phyloP scores from a whole-genome alignment of 768 basidiomycete species.

The Boletus reticuloceps region DNA sequence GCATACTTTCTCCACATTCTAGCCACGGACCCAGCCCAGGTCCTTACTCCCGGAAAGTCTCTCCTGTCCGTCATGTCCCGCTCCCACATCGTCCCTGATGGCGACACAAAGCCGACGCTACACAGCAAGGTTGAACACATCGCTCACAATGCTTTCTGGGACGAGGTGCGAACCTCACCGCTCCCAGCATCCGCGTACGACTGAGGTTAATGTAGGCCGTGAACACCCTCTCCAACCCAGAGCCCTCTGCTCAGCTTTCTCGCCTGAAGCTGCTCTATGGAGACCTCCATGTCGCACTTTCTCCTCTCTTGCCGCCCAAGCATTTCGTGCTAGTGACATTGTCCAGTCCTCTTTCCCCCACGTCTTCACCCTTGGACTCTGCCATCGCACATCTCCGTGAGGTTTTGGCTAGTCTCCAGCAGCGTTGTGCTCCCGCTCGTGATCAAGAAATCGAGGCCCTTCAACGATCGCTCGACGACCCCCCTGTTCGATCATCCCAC shows the following conservation, averaged over 20 bases:
- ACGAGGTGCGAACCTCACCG: constrained; percentile 48
- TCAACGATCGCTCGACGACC: constrained; percentile 34
- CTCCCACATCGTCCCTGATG: constrained; percentile 15
- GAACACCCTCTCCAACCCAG: constrained; percentile 52
- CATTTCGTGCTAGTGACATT: constrained; percentile 52
- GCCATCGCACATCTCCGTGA: constrained; percentile 54
- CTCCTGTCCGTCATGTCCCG: constrained; percentile 59
- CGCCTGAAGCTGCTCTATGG: constrained; percentile 56
- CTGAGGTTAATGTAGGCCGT: constrained; percentile 46
- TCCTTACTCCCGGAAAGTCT: constrained; percentile 73
- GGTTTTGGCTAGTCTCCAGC: constrained; percentile 46
- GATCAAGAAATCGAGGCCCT: constrained; percentile 53
- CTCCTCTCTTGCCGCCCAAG: constrained; percentile 54
- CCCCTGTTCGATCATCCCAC: constrained; percentile 22
- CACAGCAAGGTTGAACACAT: constrained; percentile 47
- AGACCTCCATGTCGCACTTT: constrained; percentile 50
- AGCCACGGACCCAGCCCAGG: constrained; percentile 54
- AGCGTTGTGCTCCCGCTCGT: constrained; percentile 67
- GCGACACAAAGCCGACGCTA: constrained; percentile 30
- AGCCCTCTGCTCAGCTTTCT: constrained; percentile 55
- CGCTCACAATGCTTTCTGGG: constrained; percentile 71
- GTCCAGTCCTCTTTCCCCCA: constrained; percentile 61
- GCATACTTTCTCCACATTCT: constrained; percentile 68
- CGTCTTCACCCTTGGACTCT: constrained; percentile 63
- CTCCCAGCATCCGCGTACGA: constrained; percentile 1